Base-by-base conservation (phyloP, 257 asterid genomes). In the Nicotiana sylvestris region DNA sequence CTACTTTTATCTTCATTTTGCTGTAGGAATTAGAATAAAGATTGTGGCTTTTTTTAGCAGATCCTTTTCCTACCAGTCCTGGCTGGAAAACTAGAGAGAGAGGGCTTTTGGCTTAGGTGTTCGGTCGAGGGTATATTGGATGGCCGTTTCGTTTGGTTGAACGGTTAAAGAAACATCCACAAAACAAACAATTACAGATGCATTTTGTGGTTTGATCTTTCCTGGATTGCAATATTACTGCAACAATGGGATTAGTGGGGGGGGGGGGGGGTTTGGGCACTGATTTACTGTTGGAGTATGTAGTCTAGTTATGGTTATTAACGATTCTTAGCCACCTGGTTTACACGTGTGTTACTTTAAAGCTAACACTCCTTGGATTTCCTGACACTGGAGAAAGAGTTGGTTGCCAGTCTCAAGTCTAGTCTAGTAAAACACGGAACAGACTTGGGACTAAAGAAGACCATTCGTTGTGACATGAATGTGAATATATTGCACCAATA, bases 1-100 rank as follows among this genome's bases (percentile, higher is more conserved):
- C 92, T 81, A 91, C 89, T 86, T 86, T 93, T 80, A 92, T 92
- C 83, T 89, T 94, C 97, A 94, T 88, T 87, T 29, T 25, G 21
- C 70, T 33, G 30, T 18, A 29, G 21, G 21, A 60, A 49, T 18
- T 64, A 25, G 64, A 80, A 46, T 30, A 27, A 64, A 64, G 83
- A 80, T 64, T 80, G n/a, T 46, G 6, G 39, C 62, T 62, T 12
- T 4, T 72, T 21, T 32, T 72, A 49, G 43, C 80, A 74, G 80
- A 74, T 74, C 80, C 62, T 74, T 3, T 74, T 74, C 25, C 43
- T 49, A 74, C 43, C 39, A 49, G 4, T 32, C 60, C 78, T 43
- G 78, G 35, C 7, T 43, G 12, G 60, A 70, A 18, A 69, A 37
- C 32, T 9, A 39, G 30, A 69, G 9, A 72, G 56, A 25, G 17